Evolutionary conservation across 208 protist species (phyloP), one percentile per base, ranked within the genome.

Genomic region (Naegleria gruberi): DNA sequence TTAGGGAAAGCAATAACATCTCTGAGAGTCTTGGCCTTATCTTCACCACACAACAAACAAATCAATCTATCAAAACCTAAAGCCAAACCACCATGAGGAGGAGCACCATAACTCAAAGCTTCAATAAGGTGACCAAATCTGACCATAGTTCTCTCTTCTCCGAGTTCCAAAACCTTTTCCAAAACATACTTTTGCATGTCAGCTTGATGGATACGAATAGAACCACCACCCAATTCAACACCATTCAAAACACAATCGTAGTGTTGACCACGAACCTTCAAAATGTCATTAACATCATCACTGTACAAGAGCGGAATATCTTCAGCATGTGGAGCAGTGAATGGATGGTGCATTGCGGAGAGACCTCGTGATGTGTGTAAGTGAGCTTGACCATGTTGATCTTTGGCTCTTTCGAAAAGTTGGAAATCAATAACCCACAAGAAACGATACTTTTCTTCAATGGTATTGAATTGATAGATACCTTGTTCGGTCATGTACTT

Each of bases 1-100:
- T 97, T 97, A 4, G 95, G 95, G 86, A 97, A 97, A 37, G 95
- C 95, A 74, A 97, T 97, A 1, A 95, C 94, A 89, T 97, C 95
- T 77, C 95, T 90, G 10, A 97, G 87, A 19, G 86, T 90, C 4
- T n/a, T 86, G 83, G 44, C 83, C 6, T 41, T 34, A 34, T 47
- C 37, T 8, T 77, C 65, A 15, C 77, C 87, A 43, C 82, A 86
- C 17, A 95, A 34, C 0, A 93, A 42, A 19, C 90, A 46, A 85
- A 95, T 74, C 26, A 96, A 43, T n/a, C 95, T 88, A 82, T 97
- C 95, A 55, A 96, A 94, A 8, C 95, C 95, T 7, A 94, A 8
- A 23, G 92, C 93, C 15, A 93, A 44, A 23, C 93, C 93, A 74
- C 93, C 94, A 77, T 95, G 94, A 41, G 94, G 95, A n/a, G 95